Conservation (phyloP, 176 grass and related monocot species). For the Leersia perrieri region DNA sequence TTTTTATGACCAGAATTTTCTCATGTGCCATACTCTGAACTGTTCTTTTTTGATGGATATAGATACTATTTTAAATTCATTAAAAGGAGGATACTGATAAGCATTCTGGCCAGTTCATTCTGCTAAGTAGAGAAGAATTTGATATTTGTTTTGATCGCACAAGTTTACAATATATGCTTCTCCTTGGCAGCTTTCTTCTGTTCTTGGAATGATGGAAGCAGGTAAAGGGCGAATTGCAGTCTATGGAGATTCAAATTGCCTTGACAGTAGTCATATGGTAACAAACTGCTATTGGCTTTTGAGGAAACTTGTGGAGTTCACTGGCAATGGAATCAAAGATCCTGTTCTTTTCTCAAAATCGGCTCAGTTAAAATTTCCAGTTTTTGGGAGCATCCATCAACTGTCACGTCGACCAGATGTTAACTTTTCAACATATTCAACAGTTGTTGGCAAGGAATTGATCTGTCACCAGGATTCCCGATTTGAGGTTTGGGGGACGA, state of each 20-base stretch:
- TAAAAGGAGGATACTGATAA: not conserved
- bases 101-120: not conserved
- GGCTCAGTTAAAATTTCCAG: constrained; percentile 56
- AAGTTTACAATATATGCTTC: constrained; percentile 15
- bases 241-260: constrained; percentile 97
- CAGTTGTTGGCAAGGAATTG: constrained; percentile 74
- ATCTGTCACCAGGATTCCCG: constrained; percentile 77
- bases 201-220: constrained; percentile 77
- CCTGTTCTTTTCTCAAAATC: constrained; percentile 79
- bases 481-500: constrained; percentile 83
- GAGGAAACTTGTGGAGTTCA: constrained; percentile 87
- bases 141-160: not conserved
- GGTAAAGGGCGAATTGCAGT: constrained; percentile 72
- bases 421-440: constrained; percentile 86
- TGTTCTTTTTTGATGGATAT: not conserved
- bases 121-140: not conserved
- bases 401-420: constrained; percentile 71
- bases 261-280: constrained; percentile 99
- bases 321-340: constrained; percentile 75
- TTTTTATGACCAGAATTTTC: not conserved
- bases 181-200: constrained; percentile 54
- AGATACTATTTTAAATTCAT: not conserved
- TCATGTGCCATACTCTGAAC: not conserved
- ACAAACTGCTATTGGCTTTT: constrained; percentile 99
- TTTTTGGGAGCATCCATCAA: constrained; percentile 47